Conservation (phyloP, 257 asterid species). For the Solanum ossicruentum region DNA sequence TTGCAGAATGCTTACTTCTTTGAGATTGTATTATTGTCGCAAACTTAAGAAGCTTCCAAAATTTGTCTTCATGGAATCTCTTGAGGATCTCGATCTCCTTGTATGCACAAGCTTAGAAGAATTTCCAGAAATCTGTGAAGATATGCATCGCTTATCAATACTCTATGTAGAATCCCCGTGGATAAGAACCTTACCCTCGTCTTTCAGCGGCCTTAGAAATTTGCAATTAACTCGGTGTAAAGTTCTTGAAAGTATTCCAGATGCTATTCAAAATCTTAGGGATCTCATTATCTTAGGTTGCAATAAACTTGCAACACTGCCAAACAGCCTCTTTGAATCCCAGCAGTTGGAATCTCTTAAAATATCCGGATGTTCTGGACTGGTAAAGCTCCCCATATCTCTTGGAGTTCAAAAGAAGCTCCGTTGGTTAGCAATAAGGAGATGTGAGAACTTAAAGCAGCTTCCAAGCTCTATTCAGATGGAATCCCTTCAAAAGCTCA, state of each 20-base stretch:
- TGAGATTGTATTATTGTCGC: neutral
- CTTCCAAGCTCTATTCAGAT: neutral
- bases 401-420: neutral
- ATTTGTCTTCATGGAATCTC: neutral
- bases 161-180: neutral
- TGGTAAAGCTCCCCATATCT: neutral
- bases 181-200: neutral
- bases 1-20: neutral
- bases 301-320: neutral
- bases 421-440: fast-evolving
- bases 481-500: neutral
- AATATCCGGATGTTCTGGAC: neutral
- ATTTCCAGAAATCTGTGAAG: neutral
- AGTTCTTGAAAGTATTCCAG: neutral
- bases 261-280: neutral
- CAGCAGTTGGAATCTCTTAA: neutral
- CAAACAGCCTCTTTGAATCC: neutral
- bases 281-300: fast-evolving
- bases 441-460: neutral
- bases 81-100: neutral
- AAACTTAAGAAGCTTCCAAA: neutral
- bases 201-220: neutral
- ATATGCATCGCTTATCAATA: neutral
- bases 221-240: neutral
- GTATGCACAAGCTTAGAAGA: neutral